Base-by-base conservation (phyloP, 805 yeast genomes). In the Metahyphopichia silvanorum region DNA sequence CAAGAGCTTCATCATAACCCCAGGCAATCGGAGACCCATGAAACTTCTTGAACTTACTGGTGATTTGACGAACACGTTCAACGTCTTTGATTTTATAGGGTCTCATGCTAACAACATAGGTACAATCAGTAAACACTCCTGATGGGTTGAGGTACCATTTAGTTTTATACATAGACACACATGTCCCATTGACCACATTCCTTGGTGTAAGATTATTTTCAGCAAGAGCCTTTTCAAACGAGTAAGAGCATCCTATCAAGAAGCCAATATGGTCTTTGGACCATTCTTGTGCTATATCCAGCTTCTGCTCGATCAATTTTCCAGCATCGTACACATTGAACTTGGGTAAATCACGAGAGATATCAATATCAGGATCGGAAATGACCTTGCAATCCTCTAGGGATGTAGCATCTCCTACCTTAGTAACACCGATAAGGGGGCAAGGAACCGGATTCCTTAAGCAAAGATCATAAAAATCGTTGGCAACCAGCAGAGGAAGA, bases 1-100 rank as follows among this genome's bases (percentile, higher is more conserved):
- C 38, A 1, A 52, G 53, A 5, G 58, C 69, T 21, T 57, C 66
- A 20, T 60, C 69, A 42, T 42, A 57, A 1, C 71, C 71, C 66
- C 69, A 62, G 21, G 60, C 71, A 31, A 66, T 47, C 9, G 71
- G 72, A 31, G 55, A 67, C 2, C 71, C 72, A 37, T 66, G 71
- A 6, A 62, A 53, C 28, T 44, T 44, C 13, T 43, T 39, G 45
- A 51, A 66, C 5, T 32, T 33, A 6, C 55, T 25, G 10, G 67
- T 55, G 17, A 66, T 53, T 9, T 39, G 40, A 12, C 67, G 42
- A 6, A 63, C 63, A 26, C 33, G 33, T 4, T 47, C 52, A 2
- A 66, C 21, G 22, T 57, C 61, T 16, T 36, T 33, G 4, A 23
- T 22, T 26, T 55, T 56, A 34, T 58, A 63, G 1, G 70, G 69